Base-by-base conservation (phyloP, 768 basidiomycete species). In the Auriscalpium microsporum region DNA sequence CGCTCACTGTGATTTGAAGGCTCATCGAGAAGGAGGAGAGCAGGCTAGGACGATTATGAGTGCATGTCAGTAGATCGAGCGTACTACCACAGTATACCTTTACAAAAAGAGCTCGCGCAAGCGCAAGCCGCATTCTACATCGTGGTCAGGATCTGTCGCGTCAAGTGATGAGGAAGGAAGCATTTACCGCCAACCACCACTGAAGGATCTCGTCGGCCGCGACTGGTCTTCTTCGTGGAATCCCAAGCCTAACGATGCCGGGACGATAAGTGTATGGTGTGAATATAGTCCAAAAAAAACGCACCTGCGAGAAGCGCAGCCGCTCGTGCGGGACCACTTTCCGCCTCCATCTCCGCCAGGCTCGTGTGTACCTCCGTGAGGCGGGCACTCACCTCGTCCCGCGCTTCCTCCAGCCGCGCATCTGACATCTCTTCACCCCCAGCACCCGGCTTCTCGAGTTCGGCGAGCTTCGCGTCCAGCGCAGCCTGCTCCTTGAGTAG, bases 301-400 rank as follows among this genome's bases (percentile, higher is more conserved):
- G 53, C 62, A 87, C 89, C 95, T 19, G 93, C 92, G 28, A 97
- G 76, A 23, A 99, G 73, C 17, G 90, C 79, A 13, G 92, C 91
- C 19, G 95, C 94, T 47, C 96, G 74, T 8, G 92, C 86, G n/a
- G 96, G 96, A 3, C 94, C 96, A 66, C 89, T 95, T 67, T 90
- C 95, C 3, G 95, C 95, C 62, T 99, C 96, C 86, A 99, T 98
- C 49, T 99, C 96, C n/a, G 93, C 84, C 47, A 98, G 71, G 48
- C 87, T 80, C 47, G 86, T 74, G 66, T 98, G 96, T 6, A 96
- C 88, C 59, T 99, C 95, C 2, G 88, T 84, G 35, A 98, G 68
- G 53, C 94, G 78, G 8, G 80, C 76, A 2, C 86, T 83, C 2
- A 90, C 78, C 60, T 94, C 94, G 64, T 96, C 94, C 62, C 87